Evolutionary conservation across 805 yeast genomes (phyloP), one percentile per base, ranked within the genome.

Genomic region (Pichia sporocuriosa): DNA sequence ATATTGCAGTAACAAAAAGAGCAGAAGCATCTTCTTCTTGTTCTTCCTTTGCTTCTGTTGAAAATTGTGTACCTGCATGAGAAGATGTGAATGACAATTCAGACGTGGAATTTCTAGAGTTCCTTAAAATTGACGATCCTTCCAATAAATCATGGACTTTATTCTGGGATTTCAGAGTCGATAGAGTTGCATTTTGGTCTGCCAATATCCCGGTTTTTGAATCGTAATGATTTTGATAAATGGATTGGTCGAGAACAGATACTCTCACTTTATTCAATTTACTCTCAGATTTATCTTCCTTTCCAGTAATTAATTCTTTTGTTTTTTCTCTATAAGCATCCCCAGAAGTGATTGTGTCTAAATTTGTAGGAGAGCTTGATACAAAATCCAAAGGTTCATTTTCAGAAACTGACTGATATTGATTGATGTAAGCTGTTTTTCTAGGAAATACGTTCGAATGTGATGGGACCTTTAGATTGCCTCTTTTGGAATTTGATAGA

Each of bases 1-100:
- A 61, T 3, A 61, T 50, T 1, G 67, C 58, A 2, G 65, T 56
- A 26, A 62, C 66, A 49, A 61, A 62, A n/a, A 61, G 47, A 8
- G 66, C 62, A 4, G 66, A 61, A 3, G 63, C 61, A 40, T 61
- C 65, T 28, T 58, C 59, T 12, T 47, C 54, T 26, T 56, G 58
- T 20, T 47, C 55, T 7, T 45, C 27, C 2, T 32, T 44, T 9
- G 25, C 8, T 13, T 31, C 37, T 12, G 29, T 26, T 16, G 26
- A 23, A 13, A 12, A 21, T 21, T 30, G 19, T 30, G 12, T 17
- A 13, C 21, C 16, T 4, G 29, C 29, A 26, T 9, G 29, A 10
- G 38, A 35, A 21, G 27, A n/a, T 17, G 27, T 32, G 30, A 20
- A 33, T 15, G 39, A 29, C 9, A 32, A 23, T 6, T 23, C 10